Evolutionary conservation across 108 stramenopile genomes (phyloP).

Genomic region (Cyclotella choctawhatcheeana): DNA sequence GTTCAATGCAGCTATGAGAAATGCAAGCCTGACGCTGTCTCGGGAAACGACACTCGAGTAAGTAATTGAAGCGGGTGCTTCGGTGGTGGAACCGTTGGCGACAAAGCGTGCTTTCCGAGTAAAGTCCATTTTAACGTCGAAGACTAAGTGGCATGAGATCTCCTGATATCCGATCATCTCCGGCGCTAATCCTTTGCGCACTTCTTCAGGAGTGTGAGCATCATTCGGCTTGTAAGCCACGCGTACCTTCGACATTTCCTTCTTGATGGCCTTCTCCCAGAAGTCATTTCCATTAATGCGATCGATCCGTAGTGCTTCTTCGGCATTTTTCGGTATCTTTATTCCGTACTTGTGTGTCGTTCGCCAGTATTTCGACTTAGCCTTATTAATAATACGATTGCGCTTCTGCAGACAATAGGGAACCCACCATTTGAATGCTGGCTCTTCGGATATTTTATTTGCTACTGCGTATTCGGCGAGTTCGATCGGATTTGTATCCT

Average conservation of each 20-base stretch:
- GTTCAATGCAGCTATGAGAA: constrained; percentile 55
- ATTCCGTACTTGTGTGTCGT: constrained; percentile 37
- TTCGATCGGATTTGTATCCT: constrained; percentile 37
- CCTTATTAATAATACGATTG: constrained; percentile 31
- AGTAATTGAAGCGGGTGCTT: constrained; percentile 36
- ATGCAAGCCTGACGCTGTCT: constrained; percentile 52
- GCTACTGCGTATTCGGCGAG: constrained; percentile 35
- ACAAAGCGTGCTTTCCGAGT: constrained; percentile 42
- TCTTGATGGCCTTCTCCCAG: constrained; percentile 41
- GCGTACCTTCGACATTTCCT: constrained; percentile 40
- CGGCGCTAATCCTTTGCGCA: neutral
- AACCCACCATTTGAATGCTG: constrained; percentile 39
- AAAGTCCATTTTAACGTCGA: too few relatives aligned
- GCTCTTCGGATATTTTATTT: constrained; percentile 20
- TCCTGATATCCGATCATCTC: constrained; percentile 9
- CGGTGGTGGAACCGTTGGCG: constrained; percentile 28
- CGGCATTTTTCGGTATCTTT: constrained; percentile 25
- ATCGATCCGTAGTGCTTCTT: constrained; percentile 39
- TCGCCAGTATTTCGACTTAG: constrained; percentile 38
- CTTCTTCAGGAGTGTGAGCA: constrained; percentile 14
- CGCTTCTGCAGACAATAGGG: neutral
- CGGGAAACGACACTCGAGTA: constrained; percentile 61
- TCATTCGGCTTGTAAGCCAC: constrained; percentile 20
- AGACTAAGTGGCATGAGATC: constrained; percentile 14
- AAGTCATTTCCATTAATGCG: constrained; percentile 32